These are phyloP conservation scores for Lepidium aucheri DNA, from an alignment of 345 rosid genomes.

Conservation along the genomic window DNA sequence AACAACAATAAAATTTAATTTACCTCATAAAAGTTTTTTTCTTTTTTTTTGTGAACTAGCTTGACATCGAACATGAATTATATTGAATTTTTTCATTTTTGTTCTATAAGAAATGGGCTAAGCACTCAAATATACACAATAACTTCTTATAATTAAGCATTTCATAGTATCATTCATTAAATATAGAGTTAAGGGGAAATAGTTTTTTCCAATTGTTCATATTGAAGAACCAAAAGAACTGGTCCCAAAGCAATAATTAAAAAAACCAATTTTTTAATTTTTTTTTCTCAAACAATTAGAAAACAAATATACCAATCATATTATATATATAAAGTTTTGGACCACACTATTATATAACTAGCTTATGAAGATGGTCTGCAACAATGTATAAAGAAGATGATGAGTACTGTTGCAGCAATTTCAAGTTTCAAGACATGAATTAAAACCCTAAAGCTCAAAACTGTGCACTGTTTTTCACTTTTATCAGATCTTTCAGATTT, in stretches of 20 bases:
- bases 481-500: slow-evolving; percentile 23
- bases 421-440: slow-evolving; percentile 27
- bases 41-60: neutral
- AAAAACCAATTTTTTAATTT: no score
- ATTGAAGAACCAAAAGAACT: slow-evolving; percentile 5
- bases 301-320: slow-evolving; percentile 7
- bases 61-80: no score
- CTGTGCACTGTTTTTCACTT: slow-evolving; percentile 19
- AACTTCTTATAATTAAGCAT: neutral
- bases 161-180: neutral
- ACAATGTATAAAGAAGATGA: slow-evolving; percentile 23
- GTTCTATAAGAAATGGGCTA: neutral
- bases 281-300: no score
- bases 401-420: slow-evolving; percentile 19
- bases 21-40: neutral
- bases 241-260: slow-evolving; percentile 28
- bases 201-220: neutral
- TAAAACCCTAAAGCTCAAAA: slow-evolving; percentile 30
- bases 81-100: no score
- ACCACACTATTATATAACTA: slow-evolving; percentile 15
- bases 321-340: slow-evolving; percentile 5
- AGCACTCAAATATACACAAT: neutral
- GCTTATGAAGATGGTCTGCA: slow-evolving; percentile 16
- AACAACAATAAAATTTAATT: no score
- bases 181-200: neutral